Percentiles rank a stretch among this genome's conserved stretches.
Evolutionary conservation across 768 basidiomycete species (phyloP).

Genomic region (Suillus alpinus): DNA sequence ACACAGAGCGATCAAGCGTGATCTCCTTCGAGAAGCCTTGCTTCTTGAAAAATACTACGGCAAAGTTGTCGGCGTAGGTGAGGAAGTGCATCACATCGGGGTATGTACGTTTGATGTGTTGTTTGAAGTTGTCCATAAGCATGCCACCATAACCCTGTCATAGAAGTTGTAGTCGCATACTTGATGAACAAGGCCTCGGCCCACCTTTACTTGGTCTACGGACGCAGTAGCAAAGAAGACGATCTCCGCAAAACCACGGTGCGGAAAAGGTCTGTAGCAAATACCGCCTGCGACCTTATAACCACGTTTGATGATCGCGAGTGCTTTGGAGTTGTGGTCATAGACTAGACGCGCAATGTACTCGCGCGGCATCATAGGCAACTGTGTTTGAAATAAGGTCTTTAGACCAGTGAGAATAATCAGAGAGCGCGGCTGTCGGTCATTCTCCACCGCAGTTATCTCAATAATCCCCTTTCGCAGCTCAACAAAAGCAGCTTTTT

Average conservation of each 20-base stretch:
- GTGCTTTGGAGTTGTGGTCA: conserved; percentile 85
- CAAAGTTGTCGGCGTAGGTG: conserved; percentile 98
- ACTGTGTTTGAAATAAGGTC: conserved; percentile 93
- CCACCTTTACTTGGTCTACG: conserved; percentile 94
- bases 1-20: conserved; percentile 81
- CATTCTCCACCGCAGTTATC: conserved; percentile 82
- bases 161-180: background rate
- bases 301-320: conserved; percentile 94
- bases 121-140: conserved; percentile 98
- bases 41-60: conserved; percentile 98
- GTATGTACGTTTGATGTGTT: conserved; percentile 80
- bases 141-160: conserved; percentile 92
- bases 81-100: conserved; percentile 92
- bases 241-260: conserved; percentile 94
- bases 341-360: conserved; percentile 96
- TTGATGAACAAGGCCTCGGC: conserved; percentile 12
- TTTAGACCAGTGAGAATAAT: conserved; percentile 94
- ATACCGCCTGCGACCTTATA: conserved; percentile 97
- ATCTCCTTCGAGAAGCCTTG: conserved; percentile 99
- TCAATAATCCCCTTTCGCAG: conserved; percentile 80
- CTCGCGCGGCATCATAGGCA: conserved; percentile 98
- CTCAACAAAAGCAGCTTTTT: conserved; percentile 80
- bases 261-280: conserved; percentile 93
- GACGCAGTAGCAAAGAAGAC: conserved; percentile 98
- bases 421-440: conserved; percentile 68